Base-by-base conservation (phyloP, 441 rosid species). In the Erodium texanum region DNA sequence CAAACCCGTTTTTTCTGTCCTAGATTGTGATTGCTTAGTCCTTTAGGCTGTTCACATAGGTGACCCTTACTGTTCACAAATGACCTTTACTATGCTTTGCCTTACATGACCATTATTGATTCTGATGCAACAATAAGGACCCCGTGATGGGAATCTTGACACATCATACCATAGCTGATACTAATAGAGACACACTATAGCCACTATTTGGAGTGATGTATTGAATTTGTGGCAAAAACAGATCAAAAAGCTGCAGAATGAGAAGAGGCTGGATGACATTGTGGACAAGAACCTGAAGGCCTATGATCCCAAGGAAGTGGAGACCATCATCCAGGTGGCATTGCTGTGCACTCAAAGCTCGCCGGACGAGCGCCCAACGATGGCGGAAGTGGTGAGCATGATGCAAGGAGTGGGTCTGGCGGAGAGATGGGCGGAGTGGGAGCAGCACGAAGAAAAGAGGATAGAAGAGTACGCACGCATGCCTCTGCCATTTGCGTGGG, bases 351-450 rank as follows among this genome's bases (percentile, higher is more conserved):
- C 93, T 1, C 96, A 92, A 68, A 82, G 89, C 79, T 75, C 82
- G 15, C 96, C 91, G 0, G 94, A 94, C 72, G 88, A 78, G 71
- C 86, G 97, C 0, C 97, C 97, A 15, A 76, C 76, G 16, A 91
- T 94, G 96, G 69, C 84, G 1, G 83, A 84, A 68, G 97, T 89
- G 36, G 97, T 94, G 3, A 80, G 87, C 65, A 81, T 94, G 97
- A 83, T 91, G 71, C 81, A 76, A 74, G 97, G 91, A 68, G 85
- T 66, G 24, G 88, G 84, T n/a, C 73, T 91, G 61, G 84, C 85
- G 4, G 93, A 83, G 83, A 89, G 87, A 76, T 91, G 96, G 94
- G 84, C 79, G 0, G 83, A 77, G 68, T 84, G 94, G 92, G 96
- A 94, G 83, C 81, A 80, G 67, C 76, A 77, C 32, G 95, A 91